Evolutionary conservation across 2,329 filamentous ascomycete species (phyloP), one percentile per base, ranked within the genome.

Genomic region (Fusarium nisikadoi): DNA sequence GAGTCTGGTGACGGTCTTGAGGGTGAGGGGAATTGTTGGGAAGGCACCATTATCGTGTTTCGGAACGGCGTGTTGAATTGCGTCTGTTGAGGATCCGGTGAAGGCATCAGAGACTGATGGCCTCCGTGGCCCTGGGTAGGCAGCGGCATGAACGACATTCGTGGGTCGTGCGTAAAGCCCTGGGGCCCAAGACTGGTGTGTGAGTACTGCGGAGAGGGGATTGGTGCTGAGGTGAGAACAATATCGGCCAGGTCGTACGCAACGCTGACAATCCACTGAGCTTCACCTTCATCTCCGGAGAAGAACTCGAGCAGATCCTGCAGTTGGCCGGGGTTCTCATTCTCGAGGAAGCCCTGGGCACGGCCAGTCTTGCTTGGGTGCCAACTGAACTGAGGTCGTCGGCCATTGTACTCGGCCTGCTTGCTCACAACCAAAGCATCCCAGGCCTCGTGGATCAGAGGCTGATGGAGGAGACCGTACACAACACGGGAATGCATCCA

Each of bases 401-500:
- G 81, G 33, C 83, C 81, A 42, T 78, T 83, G 74, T 88, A 86
- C 68, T 90, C 87, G 23, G 87, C 84, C 69, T 91, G 86, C 74
- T 88, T 86, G 66, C 81, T 82, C 39, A 81, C 80, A 53, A 89
- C 83, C 36, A 91, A 80, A 2, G 84, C 83, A 68, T 90, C 89
- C 90, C 90, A 92, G 8, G 88, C 87, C 56, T 87, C 85, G 70
- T 87, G 86, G 46, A 92, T 87, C 38, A 87, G 84, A 2, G 89
- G 87, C 76, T 92, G 90, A 75, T 91, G 90, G n/a, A 92, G 82
- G 16, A 92, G 82, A 10, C 89, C 90, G 72, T 91, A 90, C 53
- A 92, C 87, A 65, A 92, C 90, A 49, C 90, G 89, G 5, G 89
- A 91, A 76, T 92, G 90, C 82, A 90, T 89, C 90, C 90, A 92